Evolutionary conservation across 441 rosid species (phyloP).

Genomic region (Erysimum pusillum): DNA sequence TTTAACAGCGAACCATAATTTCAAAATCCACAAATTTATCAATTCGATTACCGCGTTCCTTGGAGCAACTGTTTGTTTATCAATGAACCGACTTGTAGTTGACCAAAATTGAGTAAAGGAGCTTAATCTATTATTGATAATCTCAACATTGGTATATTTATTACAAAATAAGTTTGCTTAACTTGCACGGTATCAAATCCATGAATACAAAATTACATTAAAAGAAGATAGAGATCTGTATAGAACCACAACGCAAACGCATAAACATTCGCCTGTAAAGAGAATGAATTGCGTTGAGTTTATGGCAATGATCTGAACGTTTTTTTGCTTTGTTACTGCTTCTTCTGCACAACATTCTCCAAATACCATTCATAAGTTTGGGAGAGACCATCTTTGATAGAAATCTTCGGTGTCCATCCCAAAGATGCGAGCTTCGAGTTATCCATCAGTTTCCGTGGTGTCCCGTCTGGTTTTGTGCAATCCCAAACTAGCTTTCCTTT

Average conservation of each 20-base stretch:
- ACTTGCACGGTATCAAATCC: constrained; percentile 4
- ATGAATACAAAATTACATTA: constrained; percentile 16
- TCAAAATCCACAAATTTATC: background rate
- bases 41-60: background rate
- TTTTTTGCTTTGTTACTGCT: constrained; percentile 1
- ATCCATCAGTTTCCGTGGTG: constrained; percentile 97
- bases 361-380: constrained; percentile 91
- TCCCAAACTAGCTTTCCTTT: constrained; percentile 91
- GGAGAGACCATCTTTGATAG: constrained; percentile 76
- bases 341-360: constrained; percentile 61
- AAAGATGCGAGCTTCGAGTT: constrained; percentile 77
- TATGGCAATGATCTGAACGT: background rate
- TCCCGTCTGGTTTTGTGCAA: constrained; percentile 83
- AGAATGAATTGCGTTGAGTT: constrained; percentile 2
- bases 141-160: constrained; percentile 23
- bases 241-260: constrained; percentile 19
- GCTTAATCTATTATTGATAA: constrained; percentile 14
- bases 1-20: background rate
- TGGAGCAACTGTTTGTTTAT: background rate
- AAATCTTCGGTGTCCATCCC: constrained; percentile 85
- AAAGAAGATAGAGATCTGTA: constrained; percentile 8
- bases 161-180: constrained; percentile 2
- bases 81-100: background rate
- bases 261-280: background rate
- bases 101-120: background rate